These are phyloP conservation scores for Cardamine occulta DNA, from an alignment of 345 rosid species.

Conservation along the genomic window DNA sequence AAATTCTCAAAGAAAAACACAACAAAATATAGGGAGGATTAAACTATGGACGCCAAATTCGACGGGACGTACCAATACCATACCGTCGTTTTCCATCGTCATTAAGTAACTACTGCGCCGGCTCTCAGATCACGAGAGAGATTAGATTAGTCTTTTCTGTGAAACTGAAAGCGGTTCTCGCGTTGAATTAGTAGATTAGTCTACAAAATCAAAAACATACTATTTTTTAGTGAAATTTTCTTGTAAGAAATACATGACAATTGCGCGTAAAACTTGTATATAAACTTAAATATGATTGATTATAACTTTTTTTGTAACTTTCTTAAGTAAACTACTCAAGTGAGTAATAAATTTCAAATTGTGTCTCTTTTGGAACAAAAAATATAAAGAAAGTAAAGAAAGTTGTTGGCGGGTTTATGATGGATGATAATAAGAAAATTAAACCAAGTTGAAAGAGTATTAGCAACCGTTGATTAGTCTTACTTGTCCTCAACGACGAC, in stretches of 20 bases:
- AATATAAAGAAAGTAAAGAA: neutral
- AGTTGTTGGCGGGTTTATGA: neutral
- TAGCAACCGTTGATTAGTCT: constrained; percentile 40
- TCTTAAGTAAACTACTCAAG: neutral
- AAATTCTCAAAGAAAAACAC: neutral
- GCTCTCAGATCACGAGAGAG: neutral
- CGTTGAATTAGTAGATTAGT: neutral
- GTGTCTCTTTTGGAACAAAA: neutral
- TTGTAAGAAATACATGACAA: neutral
- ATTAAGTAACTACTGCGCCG: neutral
- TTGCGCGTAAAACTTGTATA: neutral
- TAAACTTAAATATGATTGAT: neutral
- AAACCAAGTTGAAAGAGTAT: constrained; percentile 22
- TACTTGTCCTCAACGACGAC: constrained; percentile 34
- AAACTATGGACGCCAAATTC: neutral
- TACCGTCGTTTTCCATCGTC: neutral
- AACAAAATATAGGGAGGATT: neutral
- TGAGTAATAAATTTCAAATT: neutral
- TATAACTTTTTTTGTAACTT: neutral
- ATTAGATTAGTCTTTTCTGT: too few species aligned
- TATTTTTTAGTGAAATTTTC: neutral
- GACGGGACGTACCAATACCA: neutral
- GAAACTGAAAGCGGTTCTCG: neutral
- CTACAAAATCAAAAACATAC: neutral
- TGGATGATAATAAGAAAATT: neutral